Evolutionary conservation across 2,329 filamentous ascomycete genomes (phyloP).

Genomic region (Exophiala sideris): DNA sequence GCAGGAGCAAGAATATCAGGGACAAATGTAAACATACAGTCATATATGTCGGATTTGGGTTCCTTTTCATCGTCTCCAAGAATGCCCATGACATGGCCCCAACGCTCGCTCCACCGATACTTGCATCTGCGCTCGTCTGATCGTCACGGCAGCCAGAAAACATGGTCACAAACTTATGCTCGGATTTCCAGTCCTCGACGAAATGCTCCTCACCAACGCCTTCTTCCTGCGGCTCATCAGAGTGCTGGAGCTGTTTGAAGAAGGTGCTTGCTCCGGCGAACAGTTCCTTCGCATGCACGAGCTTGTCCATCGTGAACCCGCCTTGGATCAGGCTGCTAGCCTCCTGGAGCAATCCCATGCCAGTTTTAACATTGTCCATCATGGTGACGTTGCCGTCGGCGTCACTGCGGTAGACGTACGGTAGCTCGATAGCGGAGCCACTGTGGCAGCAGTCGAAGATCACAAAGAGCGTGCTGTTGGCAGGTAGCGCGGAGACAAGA

Average conservation of each 20-base stretch:
- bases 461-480: slow-evolving; percentile 18
- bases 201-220: slow-evolving; percentile 45
- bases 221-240: slow-evolving; percentile 32
- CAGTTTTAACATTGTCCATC: slow-evolving; percentile 54
- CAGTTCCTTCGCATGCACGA: slow-evolving; percentile 51
- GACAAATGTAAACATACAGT: neutral
- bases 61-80: slow-evolving; percentile 29
- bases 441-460: slow-evolving; percentile 62
- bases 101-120: slow-evolving; percentile 30
- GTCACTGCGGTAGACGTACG: slow-evolving; percentile 56
- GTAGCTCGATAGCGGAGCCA: slow-evolving; percentile 56
- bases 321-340: slow-evolving; percentile 50
- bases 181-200: slow-evolving; percentile 42
- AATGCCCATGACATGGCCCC: slow-evolving; percentile 1
- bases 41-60: slow-evolving; percentile 27
- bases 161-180: slow-evolving; percentile 49
- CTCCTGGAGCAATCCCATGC: slow-evolving; percentile 48
- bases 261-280: slow-evolving; percentile 53
- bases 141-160: slow-evolving; percentile 49
- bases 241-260: slow-evolving; percentile 41
- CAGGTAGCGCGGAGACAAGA: slow-evolving; percentile 44
- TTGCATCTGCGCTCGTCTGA: slow-evolving; percentile 48
- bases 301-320: slow-evolving; percentile 39
- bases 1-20: neutral
- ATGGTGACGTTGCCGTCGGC: slow-evolving; percentile 54